phyloP scores from a whole-genome alignment of 2,329 filamentous ascomycete species.

The Colletotrichum kahawae region DNA sequence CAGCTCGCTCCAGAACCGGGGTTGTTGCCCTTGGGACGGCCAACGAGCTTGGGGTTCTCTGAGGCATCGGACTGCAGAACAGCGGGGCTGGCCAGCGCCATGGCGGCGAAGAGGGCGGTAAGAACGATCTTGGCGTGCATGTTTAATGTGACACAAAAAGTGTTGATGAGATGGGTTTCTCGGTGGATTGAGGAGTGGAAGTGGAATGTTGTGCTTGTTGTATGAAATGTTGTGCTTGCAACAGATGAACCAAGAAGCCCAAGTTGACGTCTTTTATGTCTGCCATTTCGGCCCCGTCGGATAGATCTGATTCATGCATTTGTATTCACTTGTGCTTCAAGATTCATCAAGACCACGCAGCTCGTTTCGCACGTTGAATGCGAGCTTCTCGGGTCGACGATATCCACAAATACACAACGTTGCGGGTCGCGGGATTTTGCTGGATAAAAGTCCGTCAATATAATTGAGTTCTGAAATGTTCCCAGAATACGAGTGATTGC shows the following conservation, averaged over 20 bases:
- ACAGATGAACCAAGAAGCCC: not conserved
- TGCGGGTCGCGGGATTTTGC: not conserved
- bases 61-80: not conserved
- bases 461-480: not conserved
- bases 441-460: not conserved
- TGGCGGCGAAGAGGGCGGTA: not conserved
- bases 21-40: not conserved
- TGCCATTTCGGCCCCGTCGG: not conserved
- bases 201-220: not conserved
- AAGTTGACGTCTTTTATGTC: not conserved
- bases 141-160: not conserved
- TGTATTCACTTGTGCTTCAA: not conserved
- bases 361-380: not conserved
- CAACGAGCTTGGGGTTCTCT: not conserved
- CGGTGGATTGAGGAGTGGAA: not conserved
- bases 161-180: not conserved
- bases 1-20: not conserved
- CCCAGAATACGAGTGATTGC: rapidly evolving
- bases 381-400: not conserved
- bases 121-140: not conserved
- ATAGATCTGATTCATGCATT: rapidly evolving
- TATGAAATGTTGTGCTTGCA: not conserved
- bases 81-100: not conserved
- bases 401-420: not conserved
- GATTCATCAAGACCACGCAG: not conserved